Conservation (phyloP, 148 eudicot genomes). For the Linanthus parryae region DNA sequence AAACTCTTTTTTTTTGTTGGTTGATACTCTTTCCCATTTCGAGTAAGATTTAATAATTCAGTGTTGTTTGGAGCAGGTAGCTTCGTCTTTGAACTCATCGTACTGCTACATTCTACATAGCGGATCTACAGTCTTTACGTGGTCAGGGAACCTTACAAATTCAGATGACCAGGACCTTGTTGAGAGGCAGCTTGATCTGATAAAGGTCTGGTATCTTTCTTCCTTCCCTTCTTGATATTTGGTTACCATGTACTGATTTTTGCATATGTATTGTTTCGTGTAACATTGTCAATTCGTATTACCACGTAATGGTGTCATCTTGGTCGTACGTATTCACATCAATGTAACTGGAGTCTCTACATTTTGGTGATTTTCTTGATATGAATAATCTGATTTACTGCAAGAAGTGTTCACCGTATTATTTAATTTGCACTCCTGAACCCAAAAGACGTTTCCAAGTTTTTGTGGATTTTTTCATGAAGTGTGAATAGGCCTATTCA, state of each 20-base stretch:
- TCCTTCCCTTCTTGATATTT: neutral
- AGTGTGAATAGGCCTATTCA: neutral
- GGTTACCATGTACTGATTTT: too few species aligned
- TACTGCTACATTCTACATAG: slow-evolving; percentile 79
- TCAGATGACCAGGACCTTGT: slow-evolving; percentile 74
- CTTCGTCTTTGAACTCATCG: slow-evolving; percentile 80
- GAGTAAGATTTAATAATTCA: slow-evolving; percentile 1
- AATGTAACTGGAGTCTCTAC: too few species aligned
- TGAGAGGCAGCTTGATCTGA: slow-evolving; percentile 85
- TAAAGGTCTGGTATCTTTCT: slow-evolving; percentile 47
- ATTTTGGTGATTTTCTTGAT: too few species aligned
- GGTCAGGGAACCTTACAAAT: slow-evolving; percentile 72
- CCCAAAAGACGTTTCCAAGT: too few species aligned
- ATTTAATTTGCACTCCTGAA: too few species aligned
- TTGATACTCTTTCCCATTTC: neutral
- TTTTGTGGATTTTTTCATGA: too few species aligned
- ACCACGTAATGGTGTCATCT: too few species aligned
- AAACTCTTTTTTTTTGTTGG: neutral
- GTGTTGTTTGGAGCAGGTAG: slow-evolving; percentile 47
- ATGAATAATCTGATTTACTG: too few species aligned
- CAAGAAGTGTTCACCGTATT: too few species aligned
- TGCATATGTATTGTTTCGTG: too few species aligned
- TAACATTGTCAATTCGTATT: too few species aligned
- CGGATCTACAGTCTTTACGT: slow-evolving; percentile 68
- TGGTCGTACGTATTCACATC: too few species aligned